Percentiles rank a stretch among this genome's conserved stretches.
phyloP scores from a whole-genome alignment of 139 green algal species.

The Penium margaritaceum region DNA sequence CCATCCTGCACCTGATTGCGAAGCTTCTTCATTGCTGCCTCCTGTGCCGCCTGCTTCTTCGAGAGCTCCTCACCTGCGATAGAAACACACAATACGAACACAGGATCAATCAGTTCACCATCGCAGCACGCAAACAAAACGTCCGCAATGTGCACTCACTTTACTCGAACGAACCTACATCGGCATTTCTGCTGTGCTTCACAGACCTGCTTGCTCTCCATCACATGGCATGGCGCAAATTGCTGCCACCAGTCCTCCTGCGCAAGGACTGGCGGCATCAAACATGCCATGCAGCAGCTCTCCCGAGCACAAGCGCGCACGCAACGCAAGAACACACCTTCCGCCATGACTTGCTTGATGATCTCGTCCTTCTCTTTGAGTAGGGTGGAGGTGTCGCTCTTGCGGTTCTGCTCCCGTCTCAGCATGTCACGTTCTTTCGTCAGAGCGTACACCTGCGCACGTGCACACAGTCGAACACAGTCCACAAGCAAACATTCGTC shows the following conservation, averaged over 20 bases:
- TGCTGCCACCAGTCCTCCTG: too few species aligned
- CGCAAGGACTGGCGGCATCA: too few species aligned
- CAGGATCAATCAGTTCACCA: too few species aligned
- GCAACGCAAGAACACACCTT: constrained; percentile 38
- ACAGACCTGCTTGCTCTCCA: too few species aligned
- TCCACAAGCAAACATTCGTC: constrained; percentile 6
- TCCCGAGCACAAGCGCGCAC: neutral
- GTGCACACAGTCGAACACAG: too few species aligned
- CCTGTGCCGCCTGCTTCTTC: constrained; percentile 47
- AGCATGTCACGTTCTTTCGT: constrained; percentile 87
- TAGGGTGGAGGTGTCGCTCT: constrained; percentile 55
- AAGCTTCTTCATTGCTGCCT: constrained; percentile 64
- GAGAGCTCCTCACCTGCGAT: constrained; percentile 51
- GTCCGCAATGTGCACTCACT: too few species aligned
- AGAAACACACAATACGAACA: too few species aligned
- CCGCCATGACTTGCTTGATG: constrained; percentile 71
- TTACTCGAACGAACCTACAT: too few species aligned
- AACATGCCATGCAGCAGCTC: neutral
- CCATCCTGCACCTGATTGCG: constrained; percentile 39
- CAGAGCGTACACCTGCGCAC: constrained; percentile 67
- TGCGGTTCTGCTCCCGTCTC: constrained; percentile 63
- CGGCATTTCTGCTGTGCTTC: too few species aligned
- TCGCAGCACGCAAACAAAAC: too few species aligned
- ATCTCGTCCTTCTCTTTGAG: constrained; percentile 87
- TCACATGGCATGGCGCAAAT: too few species aligned